These are phyloP conservation scores for Tolypocladium sp. DNA, from an alignment of 2,329 filamentous ascomycete species.

Conservation along the genomic window DNA sequence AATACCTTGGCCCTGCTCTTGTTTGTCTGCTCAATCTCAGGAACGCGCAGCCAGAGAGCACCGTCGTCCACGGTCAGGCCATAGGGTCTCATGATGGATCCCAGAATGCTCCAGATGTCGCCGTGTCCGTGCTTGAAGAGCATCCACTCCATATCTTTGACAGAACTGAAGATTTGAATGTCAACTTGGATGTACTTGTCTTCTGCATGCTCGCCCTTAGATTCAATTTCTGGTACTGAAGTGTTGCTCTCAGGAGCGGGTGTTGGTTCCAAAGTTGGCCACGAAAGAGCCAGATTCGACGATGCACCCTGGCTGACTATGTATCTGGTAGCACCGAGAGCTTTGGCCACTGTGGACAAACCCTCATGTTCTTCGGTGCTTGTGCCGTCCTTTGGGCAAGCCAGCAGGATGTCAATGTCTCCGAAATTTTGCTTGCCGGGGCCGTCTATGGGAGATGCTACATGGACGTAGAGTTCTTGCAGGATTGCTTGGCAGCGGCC, in stretches of 20 bases:
- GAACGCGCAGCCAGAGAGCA: constrained; percentile 56
- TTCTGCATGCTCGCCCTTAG: not conserved
- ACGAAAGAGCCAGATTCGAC: constrained; percentile 45
- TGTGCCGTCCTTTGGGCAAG: constrained; percentile 15
- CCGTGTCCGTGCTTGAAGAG: constrained; percentile 63
- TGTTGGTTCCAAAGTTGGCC: constrained; percentile 26
- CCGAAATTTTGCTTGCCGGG: constrained; percentile 61
- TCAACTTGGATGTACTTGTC: constrained; percentile 57
- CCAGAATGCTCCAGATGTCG: constrained; percentile 59
- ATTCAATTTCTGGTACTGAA: not conserved
- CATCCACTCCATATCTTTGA: constrained; percentile 46
- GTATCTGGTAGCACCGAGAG: constrained; percentile 35
- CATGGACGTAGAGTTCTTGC: constrained; percentile 39
- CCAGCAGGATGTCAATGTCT: constrained; percentile 64
- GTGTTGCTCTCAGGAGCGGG: not conserved
- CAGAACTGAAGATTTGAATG: constrained; percentile 41
- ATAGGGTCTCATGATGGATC: constrained; percentile 51
- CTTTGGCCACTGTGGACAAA: constrained; percentile 20
- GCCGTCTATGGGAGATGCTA: constrained; percentile 56
- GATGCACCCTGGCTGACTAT: constrained; percentile 18
- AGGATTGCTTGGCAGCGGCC: constrained; percentile 36
- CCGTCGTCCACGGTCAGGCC: constrained; percentile 58
- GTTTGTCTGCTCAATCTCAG: constrained; percentile 55
- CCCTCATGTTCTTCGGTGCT: constrained; percentile 5
- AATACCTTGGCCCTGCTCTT: constrained; percentile 48